Evolutionary conservation across 73 alveolate species (phyloP).

Genomic region (Durusdinium trenchii): DNA sequence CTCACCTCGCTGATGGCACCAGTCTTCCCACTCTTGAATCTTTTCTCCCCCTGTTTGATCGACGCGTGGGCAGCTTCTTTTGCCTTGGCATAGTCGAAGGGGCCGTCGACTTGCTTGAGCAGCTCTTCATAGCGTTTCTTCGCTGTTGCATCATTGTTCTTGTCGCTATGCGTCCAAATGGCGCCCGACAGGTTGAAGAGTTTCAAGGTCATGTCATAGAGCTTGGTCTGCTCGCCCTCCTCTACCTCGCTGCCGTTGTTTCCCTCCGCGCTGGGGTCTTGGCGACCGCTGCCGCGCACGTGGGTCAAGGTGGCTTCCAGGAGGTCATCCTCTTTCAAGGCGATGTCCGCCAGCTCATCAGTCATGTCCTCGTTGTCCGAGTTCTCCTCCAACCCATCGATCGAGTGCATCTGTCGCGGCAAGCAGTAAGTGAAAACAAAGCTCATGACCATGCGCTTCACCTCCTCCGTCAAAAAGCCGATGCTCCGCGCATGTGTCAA

Average conservation of each 20-base stretch:
- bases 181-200: slow-evolving; percentile 28
- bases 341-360: not conserved
- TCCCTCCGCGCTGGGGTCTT: not conserved
- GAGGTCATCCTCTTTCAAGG: not conserved
- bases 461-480: slow-evolving; percentile 36
- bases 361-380: slow-evolving; percentile 32
- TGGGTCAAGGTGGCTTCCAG: slow-evolving; percentile 6
- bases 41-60: not conserved
- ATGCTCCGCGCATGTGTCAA: not conserved
- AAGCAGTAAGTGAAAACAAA: not conserved
- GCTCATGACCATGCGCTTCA: not conserved
- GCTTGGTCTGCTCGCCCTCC: not conserved
- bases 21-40: not conserved
- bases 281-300: slow-evolving; percentile 26
- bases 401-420: slow-evolving; percentile 2
- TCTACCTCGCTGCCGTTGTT: not conserved
- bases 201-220: slow-evolving; percentile 48
- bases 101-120: not conserved
- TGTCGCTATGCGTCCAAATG: not conserved
- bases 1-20: too few relatives aligned
- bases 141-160: not conserved
- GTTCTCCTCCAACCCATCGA: not conserved
- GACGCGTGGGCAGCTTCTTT: not conserved
- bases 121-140: not conserved
- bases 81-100: not conserved